Base-by-base conservation (phyloP, 306 rosid genomes). In the Pyrus betulifolia region DNA sequence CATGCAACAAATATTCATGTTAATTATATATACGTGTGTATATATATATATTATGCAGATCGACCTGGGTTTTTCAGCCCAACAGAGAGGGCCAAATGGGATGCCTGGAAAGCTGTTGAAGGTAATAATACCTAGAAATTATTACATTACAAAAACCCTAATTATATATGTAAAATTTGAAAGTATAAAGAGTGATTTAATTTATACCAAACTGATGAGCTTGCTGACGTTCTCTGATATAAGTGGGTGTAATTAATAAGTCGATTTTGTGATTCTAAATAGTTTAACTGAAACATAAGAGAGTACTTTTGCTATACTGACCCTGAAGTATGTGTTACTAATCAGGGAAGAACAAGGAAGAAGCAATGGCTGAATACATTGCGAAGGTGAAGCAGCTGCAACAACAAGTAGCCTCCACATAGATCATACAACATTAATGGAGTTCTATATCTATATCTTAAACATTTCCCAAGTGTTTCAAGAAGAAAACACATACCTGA, bases 31-130 rank as follows among this genome's bases (percentile, higher is more conserved):
- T 17, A 28, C 6, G 40, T 5, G 35, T 31, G 6, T 31, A 4
- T 60, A 18, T 61, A 22, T 22, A 14, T 31, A 1, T 14, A 30
- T 64, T 17, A 14, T 25, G 31, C 72, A 68, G 74, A 25, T 69
- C 49, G 80, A 27, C 80, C 74, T 5, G 80, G 74, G 55, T 38
- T 76, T 46, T 68, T 76, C 54, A 76, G 74, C 49, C 68, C 45
- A 55, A 67, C 54, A 23, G 80, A 76, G 67, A 40, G 80, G 57
- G 74, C 80, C 33, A 57, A 68, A 44, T 76, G 80, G 80, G 74
- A 76, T 76, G 80, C 74, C 27, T 68, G 80, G 80, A 76, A 68
- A 69, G 66, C 74, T 11, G 74, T 40, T 58, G 80, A 76, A 40
- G 74, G 69, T 76, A 19, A 57, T 57, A 19, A 49, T 14, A 49